Evolutionary conservation across 2,329 filamentous ascomycete species (phyloP).

Genomic region (Dothideomycetes sp.): DNA sequence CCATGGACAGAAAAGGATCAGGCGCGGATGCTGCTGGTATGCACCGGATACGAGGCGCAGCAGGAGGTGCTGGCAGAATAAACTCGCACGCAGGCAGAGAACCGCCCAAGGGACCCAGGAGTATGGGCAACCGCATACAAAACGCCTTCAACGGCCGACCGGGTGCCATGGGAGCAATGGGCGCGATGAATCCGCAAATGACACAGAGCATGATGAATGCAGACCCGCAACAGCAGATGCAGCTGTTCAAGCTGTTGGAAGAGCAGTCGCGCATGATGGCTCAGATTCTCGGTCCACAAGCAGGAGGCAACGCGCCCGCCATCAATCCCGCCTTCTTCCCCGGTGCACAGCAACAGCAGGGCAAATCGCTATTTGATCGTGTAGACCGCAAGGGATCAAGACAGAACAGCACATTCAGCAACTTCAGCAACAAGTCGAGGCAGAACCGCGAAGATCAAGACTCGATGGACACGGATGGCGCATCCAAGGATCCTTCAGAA

Average conservation of each 20-base stretch:
- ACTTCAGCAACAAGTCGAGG: constrained; percentile 36
- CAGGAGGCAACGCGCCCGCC: constrained; percentile 40
- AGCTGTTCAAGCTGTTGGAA: constrained; percentile 49
- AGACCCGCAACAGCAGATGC: constrained; percentile 59
- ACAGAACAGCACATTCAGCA: constrained; percentile 31
- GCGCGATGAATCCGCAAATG: constrained; percentile 28
- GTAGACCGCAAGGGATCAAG: constrained; percentile 41
- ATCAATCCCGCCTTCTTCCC: constrained; percentile 44
- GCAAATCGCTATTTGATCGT: constrained; percentile 65
- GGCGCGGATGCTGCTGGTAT: constrained; percentile 51
- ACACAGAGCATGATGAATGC: constrained; percentile 36
- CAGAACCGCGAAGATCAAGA: constrained; percentile 10
- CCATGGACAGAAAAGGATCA: constrained; percentile 59
- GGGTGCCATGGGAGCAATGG: constrained; percentile 9
- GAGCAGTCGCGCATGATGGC: constrained; percentile 78
- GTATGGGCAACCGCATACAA: constrained; percentile 36
- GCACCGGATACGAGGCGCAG: constrained; percentile 63
- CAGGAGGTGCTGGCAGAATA: constrained; percentile 65
- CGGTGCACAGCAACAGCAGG: constrained; percentile 16
- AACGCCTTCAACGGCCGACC: constrained; percentile 21
- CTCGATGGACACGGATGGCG: constrained; percentile 18
- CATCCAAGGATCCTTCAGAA: constrained; percentile 38
- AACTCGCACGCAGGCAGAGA: constrained; percentile 60
- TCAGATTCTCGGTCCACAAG: constrained; percentile 45
- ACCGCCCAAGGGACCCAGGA: constrained; percentile 56